Evolutionary conservation across 345 rosid species (phyloP), one percentile per base, ranked within the genome.

Genomic region (Salix caprea): DNA sequence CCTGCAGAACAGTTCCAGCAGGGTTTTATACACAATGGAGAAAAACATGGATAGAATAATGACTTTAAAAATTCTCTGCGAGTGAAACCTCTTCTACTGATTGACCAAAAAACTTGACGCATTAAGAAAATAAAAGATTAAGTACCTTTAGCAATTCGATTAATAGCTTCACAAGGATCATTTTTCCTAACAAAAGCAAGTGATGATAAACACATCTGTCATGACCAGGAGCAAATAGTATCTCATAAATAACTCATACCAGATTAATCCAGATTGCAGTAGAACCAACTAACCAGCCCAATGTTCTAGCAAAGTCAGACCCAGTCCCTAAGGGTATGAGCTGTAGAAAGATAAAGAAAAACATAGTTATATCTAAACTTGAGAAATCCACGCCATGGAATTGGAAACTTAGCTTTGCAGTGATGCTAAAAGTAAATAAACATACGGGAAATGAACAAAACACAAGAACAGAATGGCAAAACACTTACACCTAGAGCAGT

Each of bases 281-380:
- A 75, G 84, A 67, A 78, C 37, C 39, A 83, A 87, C 96, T 87
- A 84, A 92, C 99, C 99, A 96, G 84, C 97, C 95, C 86, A 91
- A 91, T 70, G 97, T 90, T 82, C 99, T 86, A 71, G 94, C 95
- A 61, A 96, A 96, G 82, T 96, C 98, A 58, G 99, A 93, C 30
- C 97, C 99, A 56, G 99, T 96, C 52, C 99, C 99, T 76, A 96
- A 80, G 39, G 98, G 98, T 75, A 96, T 92, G 69, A 92, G 89
- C 99, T 93, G 91, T 75, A 78, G 24, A 78, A 80, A 82, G 48
- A 65, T 28, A 72, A 61, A 34, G 36, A 34, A 34, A 75, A 68
- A 67, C 23, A 70, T 37, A 48, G 77, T 71, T 76, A 83, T 40
- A 74, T 74, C 67, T 77, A 74, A 67, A 26, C 65, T 18, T 32